Conservation (phyloP, 352 stramenopile species). For the Vaucheria bursata region DNA sequence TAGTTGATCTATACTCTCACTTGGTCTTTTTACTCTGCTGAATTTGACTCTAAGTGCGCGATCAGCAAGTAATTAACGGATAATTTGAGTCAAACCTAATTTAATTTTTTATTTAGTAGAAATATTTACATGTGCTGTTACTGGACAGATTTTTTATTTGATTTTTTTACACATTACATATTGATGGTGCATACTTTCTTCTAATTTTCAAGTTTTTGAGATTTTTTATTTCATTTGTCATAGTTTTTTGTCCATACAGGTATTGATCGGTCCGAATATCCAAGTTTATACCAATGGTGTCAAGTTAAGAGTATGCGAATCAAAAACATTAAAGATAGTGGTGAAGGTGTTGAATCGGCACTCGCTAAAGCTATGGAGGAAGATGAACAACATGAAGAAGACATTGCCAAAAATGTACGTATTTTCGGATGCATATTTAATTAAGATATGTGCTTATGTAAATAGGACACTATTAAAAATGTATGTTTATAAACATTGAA, state of each 20-base stretch:
- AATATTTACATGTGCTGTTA: neutral
- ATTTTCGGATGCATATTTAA: neutral
- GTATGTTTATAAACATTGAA: neutral
- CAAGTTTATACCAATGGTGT: constrained; percentile 36
- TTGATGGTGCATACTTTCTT: neutral
- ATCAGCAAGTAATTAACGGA: no score
- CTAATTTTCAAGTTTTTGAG: neutral
- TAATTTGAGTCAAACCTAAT: no score
- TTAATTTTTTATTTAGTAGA: neutral
- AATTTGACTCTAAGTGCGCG: no score
- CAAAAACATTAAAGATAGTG: constrained; percentile 42
- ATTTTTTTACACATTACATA: neutral
- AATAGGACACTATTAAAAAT: neutral
- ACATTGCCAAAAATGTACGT: neutral
- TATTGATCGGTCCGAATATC: constrained; percentile 44
- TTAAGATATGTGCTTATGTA: neutral
- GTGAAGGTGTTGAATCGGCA: neutral
- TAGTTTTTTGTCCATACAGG: constrained; percentile 2
- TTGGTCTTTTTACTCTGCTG: no score
- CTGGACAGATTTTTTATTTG: neutral
- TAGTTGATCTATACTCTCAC: no score
- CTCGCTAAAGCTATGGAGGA: no score
- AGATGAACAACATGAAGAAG: no score
- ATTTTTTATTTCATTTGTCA: neutral
- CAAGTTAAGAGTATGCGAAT: constrained; percentile 39